Base-by-base conservation (phyloP, 2,329 filamentous ascomycete species). In the Alternaria hordeiaustralica region DNA sequence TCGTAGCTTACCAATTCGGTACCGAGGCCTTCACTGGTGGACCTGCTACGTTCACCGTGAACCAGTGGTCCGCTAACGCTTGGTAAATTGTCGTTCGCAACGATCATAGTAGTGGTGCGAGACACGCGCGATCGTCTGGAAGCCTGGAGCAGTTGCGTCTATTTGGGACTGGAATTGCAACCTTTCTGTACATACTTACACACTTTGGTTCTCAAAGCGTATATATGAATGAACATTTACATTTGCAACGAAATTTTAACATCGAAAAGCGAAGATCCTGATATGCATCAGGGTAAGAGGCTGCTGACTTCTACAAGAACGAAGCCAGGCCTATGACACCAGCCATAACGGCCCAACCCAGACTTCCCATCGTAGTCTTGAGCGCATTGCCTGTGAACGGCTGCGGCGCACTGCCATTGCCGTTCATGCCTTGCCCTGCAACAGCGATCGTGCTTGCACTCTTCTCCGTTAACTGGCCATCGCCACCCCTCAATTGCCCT, bases 401-500 rank as follows among this genome's bases (percentile, higher is more conserved):
- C 28, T 55, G 58, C 49, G 61, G 28, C 6, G 20, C 49, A 18
- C 46, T 53, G 18, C 25, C 28, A 45, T 51, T 62, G 12, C 18
- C 36, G 21, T 20, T 49, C 21, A 15, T 11, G 11, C 20, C 55
- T 26, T 53, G 41, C 3, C 51, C 57, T 25, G 54, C 57, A 21
- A 65, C 46, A 23, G 47, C 49, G 36, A 61, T 41, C 30, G 58
- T 53, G n/a, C 55, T 58, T n/a, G 30, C 20, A 25, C 60, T 58
- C 60, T 62, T 54, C 18, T 44, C 21, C 18, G 55, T 65, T 28
- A 66, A 46, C 13, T 58, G 54, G 9, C 70, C 71, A 59, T 73
- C 70, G 5, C 75, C 75, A 33, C 69, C 69, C 60, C 69, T 74
- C 49, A 68, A 61, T 65, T 79, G 76, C 0, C 76, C 76, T 25